These are phyloP conservation scores for Schwanniomyces vanrijiae DNA, from an alignment of 805 yeast genomes.

Conservation along the genomic window DNA sequence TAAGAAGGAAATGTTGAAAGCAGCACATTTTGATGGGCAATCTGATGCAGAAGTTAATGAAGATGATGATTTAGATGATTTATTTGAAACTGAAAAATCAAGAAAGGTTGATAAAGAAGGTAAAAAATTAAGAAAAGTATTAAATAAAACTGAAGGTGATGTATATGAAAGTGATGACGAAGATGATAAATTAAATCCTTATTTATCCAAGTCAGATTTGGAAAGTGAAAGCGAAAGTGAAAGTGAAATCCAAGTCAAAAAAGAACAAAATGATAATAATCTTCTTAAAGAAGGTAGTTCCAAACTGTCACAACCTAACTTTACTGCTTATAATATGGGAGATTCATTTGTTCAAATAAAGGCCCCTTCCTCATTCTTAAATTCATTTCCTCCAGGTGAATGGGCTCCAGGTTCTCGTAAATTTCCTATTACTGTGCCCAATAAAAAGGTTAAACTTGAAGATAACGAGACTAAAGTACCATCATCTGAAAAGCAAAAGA, in stretches of 20 bases:
- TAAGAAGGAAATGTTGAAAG: slow-evolving; percentile 81
- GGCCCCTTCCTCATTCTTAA: slow-evolving; percentile 60
- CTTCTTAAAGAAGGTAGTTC: slow-evolving; percentile 8
- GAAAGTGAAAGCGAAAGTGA: slow-evolving; percentile 63
- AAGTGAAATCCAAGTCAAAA: slow-evolving; percentile 32
- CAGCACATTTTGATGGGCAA: slow-evolving; percentile 70
- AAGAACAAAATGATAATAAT: slow-evolving; percentile 31
- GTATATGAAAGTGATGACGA: slow-evolving; percentile 89
- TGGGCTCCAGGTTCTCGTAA: slow-evolving; percentile 73
- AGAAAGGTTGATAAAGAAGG: slow-evolving; percentile 90
- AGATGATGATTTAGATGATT: slow-evolving; percentile 66
- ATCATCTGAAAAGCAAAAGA: slow-evolving; percentile 11
- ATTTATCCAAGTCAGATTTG: slow-evolving; percentile 54
- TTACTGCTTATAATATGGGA: slow-evolving; percentile 27
- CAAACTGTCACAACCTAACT: slow-evolving; percentile 10
- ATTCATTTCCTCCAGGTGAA: slow-evolving; percentile 72
- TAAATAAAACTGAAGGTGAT: slow-evolving; percentile 83
- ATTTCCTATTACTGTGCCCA: slow-evolving; percentile 28
- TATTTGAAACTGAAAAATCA: slow-evolving; percentile 57
- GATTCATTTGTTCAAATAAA: slow-evolving; percentile 56
- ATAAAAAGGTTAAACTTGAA: slow-evolving; percentile 43
- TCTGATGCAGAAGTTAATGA: slow-evolving; percentile 59
- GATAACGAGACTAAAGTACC: slow-evolving; percentile 15
- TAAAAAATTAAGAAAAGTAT: slow-evolving; percentile 75
- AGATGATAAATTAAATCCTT: slow-evolving; percentile 65